Percentiles rank a stretch among this genome's conserved stretches.
phyloP scores from a whole-genome alignment of 352 stramenopile genomes.

The Phytophthora hibernalis region DNA sequence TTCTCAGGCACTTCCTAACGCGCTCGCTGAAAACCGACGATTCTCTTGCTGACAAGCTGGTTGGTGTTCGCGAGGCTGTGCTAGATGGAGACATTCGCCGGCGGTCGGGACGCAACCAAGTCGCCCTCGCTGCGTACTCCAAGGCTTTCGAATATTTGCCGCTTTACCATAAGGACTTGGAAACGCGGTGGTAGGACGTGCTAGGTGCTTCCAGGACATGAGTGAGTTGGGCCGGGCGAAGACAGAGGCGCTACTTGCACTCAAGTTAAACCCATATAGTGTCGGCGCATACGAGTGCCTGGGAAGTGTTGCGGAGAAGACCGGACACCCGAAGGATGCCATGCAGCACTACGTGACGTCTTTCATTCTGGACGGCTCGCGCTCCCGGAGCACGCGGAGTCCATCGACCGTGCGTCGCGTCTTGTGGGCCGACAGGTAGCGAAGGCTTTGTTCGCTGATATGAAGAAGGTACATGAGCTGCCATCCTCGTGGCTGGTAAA shows the following conservation, averaged over 20 bases:
- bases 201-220: slow-evolving; percentile 70
- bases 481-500: slow-evolving; percentile 80
- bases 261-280: slow-evolving; percentile 76
- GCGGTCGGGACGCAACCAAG: slow-evolving; percentile 54
- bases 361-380: slow-evolving; percentile 85
- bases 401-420: slow-evolving; percentile 78
- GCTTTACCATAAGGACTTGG: slow-evolving; percentile 71
- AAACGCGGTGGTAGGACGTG: slow-evolving; percentile 64
- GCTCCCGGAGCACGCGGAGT: slow-evolving; percentile 71
- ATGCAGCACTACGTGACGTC: slow-evolving; percentile 87
- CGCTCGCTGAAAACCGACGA: slow-evolving; percentile 63
- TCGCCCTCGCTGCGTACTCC: slow-evolving; percentile 67
- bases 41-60: slow-evolving; percentile 52
- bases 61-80: slow-evolving; percentile 54
- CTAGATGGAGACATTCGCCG: slow-evolving; percentile 68
- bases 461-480: slow-evolving; percentile 78
- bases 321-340: slow-evolving; percentile 50
- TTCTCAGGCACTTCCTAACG: slow-evolving; percentile 75
- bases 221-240: slow-evolving; percentile 48
- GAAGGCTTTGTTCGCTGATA: slow-evolving; percentile 72
- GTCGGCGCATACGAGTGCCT: slow-evolving; percentile 73
- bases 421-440: slow-evolving; percentile 68
- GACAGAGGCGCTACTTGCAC: slow-evolving; percentile 50
- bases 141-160: slow-evolving; percentile 68
- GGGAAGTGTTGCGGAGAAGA: slow-evolving; percentile 70